Evolutionary conservation across 129 eudicot species (phyloP), one percentile per base, ranked within the genome.

Genomic region (Scalesia atractyloides): DNA sequence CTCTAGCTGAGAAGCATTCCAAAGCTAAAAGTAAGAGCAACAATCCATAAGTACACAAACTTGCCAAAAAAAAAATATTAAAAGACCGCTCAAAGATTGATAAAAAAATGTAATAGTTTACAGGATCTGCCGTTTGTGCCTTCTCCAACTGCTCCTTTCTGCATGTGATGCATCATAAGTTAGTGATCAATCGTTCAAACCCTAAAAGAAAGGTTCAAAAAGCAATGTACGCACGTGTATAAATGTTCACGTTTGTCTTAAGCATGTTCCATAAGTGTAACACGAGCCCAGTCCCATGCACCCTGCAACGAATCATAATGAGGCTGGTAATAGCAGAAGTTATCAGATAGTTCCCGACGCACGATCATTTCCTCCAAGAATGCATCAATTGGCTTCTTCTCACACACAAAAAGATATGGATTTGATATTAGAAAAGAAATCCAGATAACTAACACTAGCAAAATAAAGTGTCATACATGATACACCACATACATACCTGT

Each of bases 261-360:
- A 26, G 88, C 88, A 83, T 95, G 99, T 53, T 84, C 94, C 88
- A 78, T 88, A 69, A 95, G 79, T 26, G 99, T 81, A 63, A 71
- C 84, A 73, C 90, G 97, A 52, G 99, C 99, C 99, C 99, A 95
- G 14, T 95, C 99, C 99, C 97, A 95, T 8, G 99, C 99, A 49
- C 99, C 99, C 80, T 84, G 76, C 53, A 95, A 41, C 5, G 96
- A 95, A 79, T 88, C 99, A 72, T 91, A 95, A 1, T 85, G 86
- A 68, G 96, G 95, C 84, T 95, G 97, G 76, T 95, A 91, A 70
- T 64, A 84, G 82, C 99, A 95, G 78, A 91, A 95, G 82, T 95
- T 95, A 80, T 95, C 97, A 51, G 99, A 87, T 30, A 95, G 88
- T 73, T 95, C 99, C 86, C 97, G 85, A 19, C 97, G 91, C 39